Conservation (phyloP, 306 rosid genomes). For the Ziziphus jujuba region DNA sequence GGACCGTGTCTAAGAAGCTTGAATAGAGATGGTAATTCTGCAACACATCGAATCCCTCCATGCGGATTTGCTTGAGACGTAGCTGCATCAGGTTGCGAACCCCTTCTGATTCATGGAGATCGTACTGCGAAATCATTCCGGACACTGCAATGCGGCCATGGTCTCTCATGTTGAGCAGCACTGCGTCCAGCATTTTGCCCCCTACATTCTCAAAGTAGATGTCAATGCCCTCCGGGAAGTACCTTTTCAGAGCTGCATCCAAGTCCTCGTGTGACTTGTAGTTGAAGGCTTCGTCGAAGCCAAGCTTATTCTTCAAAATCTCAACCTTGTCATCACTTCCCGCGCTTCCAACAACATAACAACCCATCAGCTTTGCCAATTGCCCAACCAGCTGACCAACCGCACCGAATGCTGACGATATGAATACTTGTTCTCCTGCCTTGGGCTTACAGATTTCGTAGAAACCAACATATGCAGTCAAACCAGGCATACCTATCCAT, state of each 20-base stretch:
- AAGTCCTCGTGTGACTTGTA: background rate
- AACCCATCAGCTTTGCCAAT: background rate
- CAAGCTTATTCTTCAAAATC: background rate
- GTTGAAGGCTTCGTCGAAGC: background rate
- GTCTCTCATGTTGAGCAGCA: background rate
- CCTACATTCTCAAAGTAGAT: constrained; percentile 1
- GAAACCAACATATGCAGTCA: background rate
- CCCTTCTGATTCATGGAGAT: background rate
- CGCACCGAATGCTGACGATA: background rate
- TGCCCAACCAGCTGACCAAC: background rate
- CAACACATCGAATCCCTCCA: background rate
- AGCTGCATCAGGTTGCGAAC: background rate
- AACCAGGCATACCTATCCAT: background rate
- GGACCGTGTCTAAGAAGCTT: background rate
- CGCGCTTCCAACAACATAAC: background rate
- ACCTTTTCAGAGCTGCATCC: background rate
- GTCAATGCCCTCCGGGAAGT: background rate
- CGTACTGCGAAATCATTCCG: background rate
- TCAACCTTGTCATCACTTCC: background rate
- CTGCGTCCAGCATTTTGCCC: background rate
- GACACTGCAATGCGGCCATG: background rate
- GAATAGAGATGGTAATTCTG: background rate
- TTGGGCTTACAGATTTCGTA: background rate
- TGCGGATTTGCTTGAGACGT: background rate
- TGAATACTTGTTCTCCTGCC: background rate